Conservation (phyloP, 805 yeast species). For the Clavispora carvajalis region DNA sequence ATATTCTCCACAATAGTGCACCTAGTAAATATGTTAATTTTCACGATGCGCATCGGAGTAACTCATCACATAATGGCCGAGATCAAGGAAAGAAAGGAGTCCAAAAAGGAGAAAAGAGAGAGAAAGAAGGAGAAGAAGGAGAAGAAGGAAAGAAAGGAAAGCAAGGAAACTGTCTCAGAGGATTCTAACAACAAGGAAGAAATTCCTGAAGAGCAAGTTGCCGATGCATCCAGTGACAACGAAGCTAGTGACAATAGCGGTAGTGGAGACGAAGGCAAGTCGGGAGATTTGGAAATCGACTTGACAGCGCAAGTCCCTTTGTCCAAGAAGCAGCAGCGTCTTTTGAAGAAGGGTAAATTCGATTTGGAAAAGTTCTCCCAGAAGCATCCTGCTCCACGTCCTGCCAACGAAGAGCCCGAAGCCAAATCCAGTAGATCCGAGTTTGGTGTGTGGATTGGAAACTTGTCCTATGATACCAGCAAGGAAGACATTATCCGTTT, state of each 20-base stretch:
- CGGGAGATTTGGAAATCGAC: slow-evolving; percentile 63
- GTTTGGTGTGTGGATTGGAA: slow-evolving; percentile 92
- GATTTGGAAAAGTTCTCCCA: slow-evolving; percentile 50
- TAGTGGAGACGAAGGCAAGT: slow-evolving; percentile 1
- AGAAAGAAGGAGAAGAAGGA: slow-evolving; percentile 19
- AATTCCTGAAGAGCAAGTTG: neutral
- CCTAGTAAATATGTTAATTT: neutral
- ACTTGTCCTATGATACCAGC: slow-evolving; percentile 77
- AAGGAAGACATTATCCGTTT: slow-evolving; percentile 68
- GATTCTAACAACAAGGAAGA: neutral
- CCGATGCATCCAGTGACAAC: neutral
- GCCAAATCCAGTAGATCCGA: slow-evolving; percentile 39
- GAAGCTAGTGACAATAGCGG: neutral
- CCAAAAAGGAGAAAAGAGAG: slow-evolving; percentile 20
- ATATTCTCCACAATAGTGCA: neutral
- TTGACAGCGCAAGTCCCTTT: slow-evolving; percentile 53
- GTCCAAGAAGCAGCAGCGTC: slow-evolving; percentile 86
- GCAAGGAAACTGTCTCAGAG: neutral
- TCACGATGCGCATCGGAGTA: slow-evolving; percentile 9
- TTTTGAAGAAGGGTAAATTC: slow-evolving; percentile 75
- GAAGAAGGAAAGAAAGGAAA: slow-evolving; percentile 13
- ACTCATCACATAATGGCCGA: slow-evolving; percentile 8
- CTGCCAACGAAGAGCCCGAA: slow-evolving; percentile 28
- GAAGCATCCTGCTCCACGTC: slow-evolving; percentile 36
- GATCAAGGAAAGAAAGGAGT: slow-evolving; percentile 6